phyloP scores from a whole-genome alignment of 1,284 basidiomycete species.

The Thelephora terrestris region DNA sequence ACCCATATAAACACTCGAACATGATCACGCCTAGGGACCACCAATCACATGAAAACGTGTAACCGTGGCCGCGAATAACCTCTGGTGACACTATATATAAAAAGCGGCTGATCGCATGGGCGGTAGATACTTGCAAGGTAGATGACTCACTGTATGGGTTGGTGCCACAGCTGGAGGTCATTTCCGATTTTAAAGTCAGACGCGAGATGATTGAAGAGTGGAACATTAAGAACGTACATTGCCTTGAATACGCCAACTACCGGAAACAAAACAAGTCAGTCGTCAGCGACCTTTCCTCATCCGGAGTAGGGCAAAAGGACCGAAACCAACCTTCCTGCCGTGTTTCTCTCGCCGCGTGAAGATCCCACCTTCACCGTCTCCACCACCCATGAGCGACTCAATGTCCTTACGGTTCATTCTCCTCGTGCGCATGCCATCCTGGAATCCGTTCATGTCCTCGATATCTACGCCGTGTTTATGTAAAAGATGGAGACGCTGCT shows the following conservation, averaged over 20 bases:
- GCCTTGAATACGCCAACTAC: slow-evolving; percentile 87
- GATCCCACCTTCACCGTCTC: slow-evolving; percentile 65
- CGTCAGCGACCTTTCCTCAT: neutral
- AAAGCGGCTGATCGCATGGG: slow-evolving; percentile 8
- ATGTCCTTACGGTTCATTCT: slow-evolving; percentile 71
- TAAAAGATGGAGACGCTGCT: slow-evolving; percentile 81
- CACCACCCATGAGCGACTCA: slow-evolving; percentile 71
- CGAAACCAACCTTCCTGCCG: slow-evolving; percentile 60
- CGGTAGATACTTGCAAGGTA: neutral
- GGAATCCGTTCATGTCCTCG: slow-evolving; percentile 58
- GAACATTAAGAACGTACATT: slow-evolving; percentile 49
- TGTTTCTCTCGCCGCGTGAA: slow-evolving; percentile 95
- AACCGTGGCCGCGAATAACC: slow-evolving; percentile 88
- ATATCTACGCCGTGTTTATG: slow-evolving; percentile 93
- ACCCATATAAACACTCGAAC: slow-evolving; percentile 87
- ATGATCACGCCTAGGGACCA: slow-evolving; percentile 95
- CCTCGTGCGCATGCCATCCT: slow-evolving; percentile 57
- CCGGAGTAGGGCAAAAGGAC: slow-evolving; percentile 1
- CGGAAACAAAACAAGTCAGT: neutral
- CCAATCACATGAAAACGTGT: slow-evolving; percentile 94
- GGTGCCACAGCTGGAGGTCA: slow-evolving; percentile 58
- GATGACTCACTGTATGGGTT: slow-evolving; percentile 78
- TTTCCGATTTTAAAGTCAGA: slow-evolving; percentile 11
- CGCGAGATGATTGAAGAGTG: slow-evolving; percentile 15
- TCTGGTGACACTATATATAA: slow-evolving; percentile 89